Conservation (phyloP, 2,329 filamentous ascomycete genomes). For the Colletotrichum sp. region DNA sequence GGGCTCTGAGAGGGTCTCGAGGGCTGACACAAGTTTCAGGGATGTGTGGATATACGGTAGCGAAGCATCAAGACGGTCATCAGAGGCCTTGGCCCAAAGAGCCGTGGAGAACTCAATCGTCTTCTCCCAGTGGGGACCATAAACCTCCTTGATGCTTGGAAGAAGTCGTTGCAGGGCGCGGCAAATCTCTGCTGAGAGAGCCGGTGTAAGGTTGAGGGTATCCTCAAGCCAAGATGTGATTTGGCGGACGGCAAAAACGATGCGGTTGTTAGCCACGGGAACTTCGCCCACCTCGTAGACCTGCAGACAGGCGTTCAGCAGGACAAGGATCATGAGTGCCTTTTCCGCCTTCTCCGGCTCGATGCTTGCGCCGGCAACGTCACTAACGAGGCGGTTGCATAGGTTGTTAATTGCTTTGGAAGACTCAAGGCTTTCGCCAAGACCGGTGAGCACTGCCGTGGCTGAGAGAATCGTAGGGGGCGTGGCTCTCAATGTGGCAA, state of each 20-base stretch:
- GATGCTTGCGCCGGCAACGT: constrained; percentile 56
- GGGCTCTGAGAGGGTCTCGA: constrained; percentile 71
- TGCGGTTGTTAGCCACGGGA: constrained; percentile 68
- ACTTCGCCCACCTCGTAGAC: constrained; percentile 58
- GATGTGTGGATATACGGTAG: constrained; percentile 74
- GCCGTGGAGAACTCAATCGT: constrained; percentile 62
- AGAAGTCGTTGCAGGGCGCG: constrained; percentile 67
- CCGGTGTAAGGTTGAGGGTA: constrained; percentile 45
- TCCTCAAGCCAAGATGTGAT: constrained; percentile 74
- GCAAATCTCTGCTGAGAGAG: constrained; percentile 56
- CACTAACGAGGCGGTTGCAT: constrained; percentile 65
- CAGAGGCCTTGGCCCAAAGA: constrained; percentile 58
- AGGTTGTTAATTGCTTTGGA: constrained; percentile 58
- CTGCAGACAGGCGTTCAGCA: constrained; percentile 58
- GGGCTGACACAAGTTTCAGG: constrained; percentile 69
- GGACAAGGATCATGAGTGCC: constrained; percentile 53
- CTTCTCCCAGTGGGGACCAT: constrained; percentile 86
- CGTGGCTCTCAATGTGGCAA: constrained; percentile 52
- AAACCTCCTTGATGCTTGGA: constrained; percentile 79
- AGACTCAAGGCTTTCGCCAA: constrained; percentile 53
- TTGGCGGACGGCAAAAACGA: constrained; percentile 84
- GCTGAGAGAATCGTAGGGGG: constrained; percentile 53
- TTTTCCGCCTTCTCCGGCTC: constrained; percentile 50
- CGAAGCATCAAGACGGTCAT: constrained; percentile 48
- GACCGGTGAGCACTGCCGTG: constrained; percentile 55